Percentiles rank a stretch among this genome's conserved stretches.
These are phyloP conservation scores for Neurospora crassa DNA, from an alignment of 2,329 filamentous ascomycete species.

Conservation along the genomic window DNA sequence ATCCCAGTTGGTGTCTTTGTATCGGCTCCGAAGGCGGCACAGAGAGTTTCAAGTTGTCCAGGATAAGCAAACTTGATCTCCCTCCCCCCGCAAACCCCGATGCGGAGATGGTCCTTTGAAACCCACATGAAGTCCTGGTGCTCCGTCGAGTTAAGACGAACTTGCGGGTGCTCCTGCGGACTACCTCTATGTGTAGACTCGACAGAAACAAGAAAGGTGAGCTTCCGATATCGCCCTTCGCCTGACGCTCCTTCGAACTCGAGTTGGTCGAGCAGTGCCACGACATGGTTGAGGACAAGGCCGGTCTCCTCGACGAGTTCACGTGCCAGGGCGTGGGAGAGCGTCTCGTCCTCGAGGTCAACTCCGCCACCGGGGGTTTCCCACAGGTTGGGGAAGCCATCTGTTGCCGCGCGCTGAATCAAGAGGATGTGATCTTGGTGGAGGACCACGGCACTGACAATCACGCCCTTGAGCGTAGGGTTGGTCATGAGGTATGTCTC, in stretches of 20 bases:
- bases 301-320: constrained; percentile 16
- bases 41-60: constrained; percentile 4
- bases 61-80: constrained; percentile 14
- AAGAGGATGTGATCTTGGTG: constrained; percentile 8
- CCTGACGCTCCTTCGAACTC: constrained; percentile 7
- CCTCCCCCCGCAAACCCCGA: background rate
- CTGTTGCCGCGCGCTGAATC: constrained; percentile 15
- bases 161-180: background rate
- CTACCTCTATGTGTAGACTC: background rate
- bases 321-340: constrained; percentile 9
- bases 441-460: constrained; percentile 12
- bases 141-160: constrained; percentile 8
- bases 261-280: background rate
- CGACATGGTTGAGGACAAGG: constrained; percentile 1
- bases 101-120: constrained; percentile 2
- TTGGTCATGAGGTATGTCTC: constrained; percentile 7
- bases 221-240: constrained; percentile 6
- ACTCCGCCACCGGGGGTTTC: constrained; percentile 15
- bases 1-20: background rate
- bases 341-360: constrained; percentile 6
- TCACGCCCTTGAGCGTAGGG: constrained; percentile 6
- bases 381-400: constrained; percentile 14
- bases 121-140: constrained; percentile 14
- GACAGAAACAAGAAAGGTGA: constrained; percentile 11
- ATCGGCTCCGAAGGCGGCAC: constrained; percentile 3